These are phyloP conservation scores for Lecanosticta acicola DNA, from an alignment of 2,329 filamentous ascomycete genomes.

Conservation along the genomic window DNA sequence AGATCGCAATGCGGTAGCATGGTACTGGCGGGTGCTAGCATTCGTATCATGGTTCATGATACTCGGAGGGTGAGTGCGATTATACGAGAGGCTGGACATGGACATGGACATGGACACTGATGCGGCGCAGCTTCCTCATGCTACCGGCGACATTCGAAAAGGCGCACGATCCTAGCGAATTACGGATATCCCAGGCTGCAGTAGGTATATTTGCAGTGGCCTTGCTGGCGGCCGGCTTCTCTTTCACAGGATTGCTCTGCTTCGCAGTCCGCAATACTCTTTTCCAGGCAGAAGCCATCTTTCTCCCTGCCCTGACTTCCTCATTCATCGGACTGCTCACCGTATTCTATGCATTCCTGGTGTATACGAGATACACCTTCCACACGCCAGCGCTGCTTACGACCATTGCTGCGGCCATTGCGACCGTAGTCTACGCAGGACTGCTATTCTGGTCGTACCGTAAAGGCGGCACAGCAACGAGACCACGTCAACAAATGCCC, in stretches of 20 bases:
- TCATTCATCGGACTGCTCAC: slow-evolving; percentile 45
- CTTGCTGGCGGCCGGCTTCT: slow-evolving; percentile 45
- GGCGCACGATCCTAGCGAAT: slow-evolving; percentile 22
- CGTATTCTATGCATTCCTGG: slow-evolving; percentile 44
- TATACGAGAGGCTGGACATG: slow-evolving; percentile 13
- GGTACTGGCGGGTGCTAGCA: slow-evolving; percentile 46
- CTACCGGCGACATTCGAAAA: slow-evolving; percentile 44
- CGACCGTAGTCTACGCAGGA: slow-evolving; percentile 38
- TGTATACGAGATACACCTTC: slow-evolving; percentile 39
- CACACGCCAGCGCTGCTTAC: slow-evolving; percentile 40
- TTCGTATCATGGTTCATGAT: slow-evolving; percentile 44
- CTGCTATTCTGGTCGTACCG: slow-evolving; percentile 42
- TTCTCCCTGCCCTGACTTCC: slow-evolving; percentile 41
- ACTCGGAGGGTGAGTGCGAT: slow-evolving; percentile 43
- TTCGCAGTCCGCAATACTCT: slow-evolving; percentile 42
- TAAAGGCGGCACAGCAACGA: slow-evolving; percentile 32
- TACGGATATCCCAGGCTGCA: slow-evolving; percentile 37
- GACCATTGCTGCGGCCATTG: slow-evolving; percentile 35
- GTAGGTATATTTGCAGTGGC: slow-evolving; percentile 44
- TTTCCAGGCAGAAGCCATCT: slow-evolving; percentile 46
- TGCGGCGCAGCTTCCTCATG: slow-evolving; percentile 42
- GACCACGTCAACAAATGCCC: slow-evolving; percentile 17
- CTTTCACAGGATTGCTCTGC: slow-evolving; percentile 44
- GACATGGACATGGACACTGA: slow-evolving; percentile 10
- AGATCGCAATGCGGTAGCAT: slow-evolving; percentile 30